phyloP scores from a whole-genome alignment of 805 yeast genomes.

The Hanseniaspora nectarophila region DNA sequence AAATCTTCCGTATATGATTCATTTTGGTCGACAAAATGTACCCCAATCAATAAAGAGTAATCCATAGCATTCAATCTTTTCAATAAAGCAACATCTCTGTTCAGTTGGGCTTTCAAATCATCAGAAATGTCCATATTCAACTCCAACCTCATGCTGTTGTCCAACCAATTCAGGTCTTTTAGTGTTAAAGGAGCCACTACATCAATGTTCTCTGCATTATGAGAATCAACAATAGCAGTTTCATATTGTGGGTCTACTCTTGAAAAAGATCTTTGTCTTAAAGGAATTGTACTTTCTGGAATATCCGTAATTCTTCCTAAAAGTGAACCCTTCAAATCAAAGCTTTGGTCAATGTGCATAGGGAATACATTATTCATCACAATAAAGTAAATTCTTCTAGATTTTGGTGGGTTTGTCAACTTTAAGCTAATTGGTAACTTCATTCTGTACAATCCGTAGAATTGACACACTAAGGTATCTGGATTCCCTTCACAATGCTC shows the following conservation, averaged over 20 bases:
- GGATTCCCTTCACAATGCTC: slow-evolving; percentile 73
- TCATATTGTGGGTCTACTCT: slow-evolving; percentile 15
- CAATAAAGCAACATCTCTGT: slow-evolving; percentile 60
- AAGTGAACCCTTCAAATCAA: slow-evolving; percentile 87
- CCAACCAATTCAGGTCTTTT: slow-evolving; percentile 84
- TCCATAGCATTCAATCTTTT: slow-evolving; percentile 83
- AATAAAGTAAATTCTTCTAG: slow-evolving; percentile 74
- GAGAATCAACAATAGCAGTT: slow-evolving; percentile 17
- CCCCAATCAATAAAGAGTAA: slow-evolving; percentile 77
- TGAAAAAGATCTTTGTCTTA: slow-evolving; percentile 17
- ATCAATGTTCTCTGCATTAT: slow-evolving; percentile 20
- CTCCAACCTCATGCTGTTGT: slow-evolving; percentile 47
- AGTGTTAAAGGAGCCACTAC: slow-evolving; percentile 34
- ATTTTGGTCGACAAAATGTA: slow-evolving; percentile 48
- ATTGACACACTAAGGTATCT: slow-evolving; percentile 82
- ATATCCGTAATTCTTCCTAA: slow-evolving; percentile 57
- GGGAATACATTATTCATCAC: slow-evolving; percentile 97
- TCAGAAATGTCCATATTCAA: slow-evolving; percentile 62
- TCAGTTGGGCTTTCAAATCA: slow-evolving; percentile 55
- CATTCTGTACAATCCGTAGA: slow-evolving; percentile 87
- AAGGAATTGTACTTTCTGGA: slow-evolving; percentile 12
- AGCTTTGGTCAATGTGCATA: slow-evolving; percentile 71
- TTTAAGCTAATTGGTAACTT: slow-evolving; percentile 59
- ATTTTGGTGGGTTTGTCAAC: slow-evolving; percentile 26
- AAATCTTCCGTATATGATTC: slow-evolving; percentile 22